A percentile compares a stretch with the other conserved stretches of the same genome.
Evolutionary conservation across 73 alveolate genomes (phyloP).

Genomic region (Tetrahymena malaccensis): DNA sequence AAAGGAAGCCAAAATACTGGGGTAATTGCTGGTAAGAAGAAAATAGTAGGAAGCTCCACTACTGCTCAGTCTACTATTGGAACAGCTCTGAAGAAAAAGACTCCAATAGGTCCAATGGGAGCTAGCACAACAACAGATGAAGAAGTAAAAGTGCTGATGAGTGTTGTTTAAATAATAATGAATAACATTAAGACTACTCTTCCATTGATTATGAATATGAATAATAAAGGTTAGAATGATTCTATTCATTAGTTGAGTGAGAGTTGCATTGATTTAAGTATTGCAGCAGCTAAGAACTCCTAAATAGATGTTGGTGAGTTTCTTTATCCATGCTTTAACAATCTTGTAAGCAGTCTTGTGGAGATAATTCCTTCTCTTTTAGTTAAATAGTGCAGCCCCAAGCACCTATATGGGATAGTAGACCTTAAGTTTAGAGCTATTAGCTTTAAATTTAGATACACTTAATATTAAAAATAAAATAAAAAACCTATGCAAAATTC

Average conservation of each 20-base stretch:
- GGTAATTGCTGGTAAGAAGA: not conserved
- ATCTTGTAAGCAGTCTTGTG: not conserved
- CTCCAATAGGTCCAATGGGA: not conserved
- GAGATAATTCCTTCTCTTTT: not conserved
- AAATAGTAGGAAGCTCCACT: not conserved
- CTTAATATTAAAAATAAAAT: not conserved
- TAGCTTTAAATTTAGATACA: not conserved
- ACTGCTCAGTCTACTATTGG: not conserved
- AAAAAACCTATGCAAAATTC: not conserved
- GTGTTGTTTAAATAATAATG: not conserved
- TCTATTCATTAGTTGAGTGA: not conserved
- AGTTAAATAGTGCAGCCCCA: not conserved
- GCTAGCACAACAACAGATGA: not conserved
- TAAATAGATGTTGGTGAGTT: not conserved
- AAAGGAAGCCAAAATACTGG: not conserved
- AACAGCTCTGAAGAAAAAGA: not conserved
- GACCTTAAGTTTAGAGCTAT: not conserved
- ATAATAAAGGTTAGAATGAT: not conserved
- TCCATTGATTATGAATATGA: not conserved
- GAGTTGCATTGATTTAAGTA: not conserved
- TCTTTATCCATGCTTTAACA: not conserved
- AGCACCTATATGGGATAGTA: not conserved
- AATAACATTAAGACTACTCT: not conserved
- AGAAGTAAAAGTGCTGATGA: not conserved
- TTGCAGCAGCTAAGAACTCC: not conserved